These are phyloP conservation scores for Rhipidocladum racemiflorum DNA, from an alignment of 176 grass and related monocot species.

Conservation along the genomic window DNA sequence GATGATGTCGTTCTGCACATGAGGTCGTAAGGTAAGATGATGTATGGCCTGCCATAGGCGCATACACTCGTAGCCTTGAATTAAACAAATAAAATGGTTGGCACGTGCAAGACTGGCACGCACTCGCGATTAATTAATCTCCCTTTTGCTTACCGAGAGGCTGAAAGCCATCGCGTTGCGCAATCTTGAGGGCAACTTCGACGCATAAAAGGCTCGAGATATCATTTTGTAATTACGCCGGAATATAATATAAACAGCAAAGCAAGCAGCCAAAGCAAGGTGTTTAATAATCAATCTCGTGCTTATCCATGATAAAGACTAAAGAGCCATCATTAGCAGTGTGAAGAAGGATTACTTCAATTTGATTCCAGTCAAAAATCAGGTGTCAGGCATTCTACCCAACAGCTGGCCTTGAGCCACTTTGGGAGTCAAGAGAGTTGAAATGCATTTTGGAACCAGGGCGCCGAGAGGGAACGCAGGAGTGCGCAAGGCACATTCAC, in stretches of 20 bases:
- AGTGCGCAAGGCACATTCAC: background rate
- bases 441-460: background rate
- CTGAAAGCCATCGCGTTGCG: background rate
- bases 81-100: background rate
- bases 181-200: background rate
- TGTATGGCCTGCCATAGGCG: too few species aligned
- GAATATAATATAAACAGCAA: background rate
- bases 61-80: background rate
- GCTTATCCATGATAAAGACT: constrained; percentile 28
- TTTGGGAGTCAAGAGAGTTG: background rate
- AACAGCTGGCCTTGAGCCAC: background rate
- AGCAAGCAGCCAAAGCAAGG: background rate
- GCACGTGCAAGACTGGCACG: constrained; percentile 21
- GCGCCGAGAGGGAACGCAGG: background rate
- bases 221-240: background rate
- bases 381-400: background rate
- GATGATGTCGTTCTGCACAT: too few species aligned
- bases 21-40: too few species aligned
- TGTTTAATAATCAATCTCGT: constrained; percentile 1
- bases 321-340: background rate
- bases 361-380: background rate
- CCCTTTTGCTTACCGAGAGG: background rate
- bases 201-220: background rate
- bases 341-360: background rate
- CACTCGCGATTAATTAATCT: background rate